A percentile compares a stretch with the other conserved stretches of the same genome.
Evolutionary conservation across 805 yeast species (phyloP).

Genomic region (Candida ulmi): DNA sequence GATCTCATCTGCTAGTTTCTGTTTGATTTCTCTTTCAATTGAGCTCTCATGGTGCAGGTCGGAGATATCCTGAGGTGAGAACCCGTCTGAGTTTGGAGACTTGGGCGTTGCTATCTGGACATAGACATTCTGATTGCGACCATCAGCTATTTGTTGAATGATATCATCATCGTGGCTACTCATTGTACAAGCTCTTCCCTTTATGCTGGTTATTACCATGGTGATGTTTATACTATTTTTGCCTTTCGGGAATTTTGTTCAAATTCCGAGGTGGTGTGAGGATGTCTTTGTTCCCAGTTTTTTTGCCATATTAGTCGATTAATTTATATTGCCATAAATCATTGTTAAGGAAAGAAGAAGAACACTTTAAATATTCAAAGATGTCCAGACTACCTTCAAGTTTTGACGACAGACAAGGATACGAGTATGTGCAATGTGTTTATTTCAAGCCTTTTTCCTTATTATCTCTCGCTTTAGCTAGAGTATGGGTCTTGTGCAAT

Average conservation of each 20-base stretch:
- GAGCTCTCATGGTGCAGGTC: conserved; percentile 4
- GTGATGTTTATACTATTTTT: background rate
- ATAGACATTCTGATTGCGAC: conserved; percentile 6
- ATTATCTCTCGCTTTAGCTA: no score
- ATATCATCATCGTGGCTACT: background rate
- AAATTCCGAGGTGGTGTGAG: no score
- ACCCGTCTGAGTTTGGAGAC: conserved; percentile 34
- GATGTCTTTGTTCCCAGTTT: no score
- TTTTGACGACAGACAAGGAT: conserved; percentile 25
- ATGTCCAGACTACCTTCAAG: conserved; percentile 31
- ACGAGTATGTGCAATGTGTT: conserved; percentile 14
- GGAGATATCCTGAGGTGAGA: conserved; percentile 18
- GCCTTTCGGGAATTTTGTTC: no score
- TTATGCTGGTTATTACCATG: no score
- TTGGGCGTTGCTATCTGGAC: conserved; percentile 39
- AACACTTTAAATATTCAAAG: no score
- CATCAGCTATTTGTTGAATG: background rate
- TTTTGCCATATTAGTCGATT: no score
- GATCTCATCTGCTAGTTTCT: conserved; percentile 37
- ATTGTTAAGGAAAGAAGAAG: no score
- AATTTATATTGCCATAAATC: no score
- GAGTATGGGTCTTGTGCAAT: no score
- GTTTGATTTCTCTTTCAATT: conserved; percentile 22
- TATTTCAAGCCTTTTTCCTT: background rate
- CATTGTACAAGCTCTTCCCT: no score